Conservation (phyloP, 2,329 filamentous ascomycete genomes). For the Pseudopithomyces maydicus region DNA sequence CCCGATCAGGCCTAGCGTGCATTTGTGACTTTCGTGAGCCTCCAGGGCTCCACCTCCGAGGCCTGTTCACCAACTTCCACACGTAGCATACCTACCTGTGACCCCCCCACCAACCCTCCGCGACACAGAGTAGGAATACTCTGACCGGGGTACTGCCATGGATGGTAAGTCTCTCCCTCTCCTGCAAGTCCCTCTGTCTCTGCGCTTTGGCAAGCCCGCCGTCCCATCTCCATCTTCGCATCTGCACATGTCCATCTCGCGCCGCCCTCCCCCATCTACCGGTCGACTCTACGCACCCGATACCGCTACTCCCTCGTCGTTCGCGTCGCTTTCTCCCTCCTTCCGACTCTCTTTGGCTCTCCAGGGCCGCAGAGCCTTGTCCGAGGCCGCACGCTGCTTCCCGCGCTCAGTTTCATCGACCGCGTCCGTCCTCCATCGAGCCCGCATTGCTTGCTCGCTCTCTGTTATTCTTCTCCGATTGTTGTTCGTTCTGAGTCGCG, state of each 20-base stretch:
- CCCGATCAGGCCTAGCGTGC: neutral
- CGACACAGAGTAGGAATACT: conserved; percentile 26
- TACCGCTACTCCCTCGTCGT: conserved; percentile 17
- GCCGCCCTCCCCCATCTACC: conserved; percentile 28
- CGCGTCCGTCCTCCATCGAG: conserved; percentile 46
- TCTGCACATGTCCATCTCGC: conserved; percentile 22
- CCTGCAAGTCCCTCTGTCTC: conserved; percentile 37
- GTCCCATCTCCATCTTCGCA: conserved; percentile 34
- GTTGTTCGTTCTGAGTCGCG: conserved; percentile 50
- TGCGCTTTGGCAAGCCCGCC: conserved; percentile 20
- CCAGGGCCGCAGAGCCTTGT: neutral
- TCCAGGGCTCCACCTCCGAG: conserved; percentile 8
- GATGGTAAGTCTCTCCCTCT: conserved; percentile 60
- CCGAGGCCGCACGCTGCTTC: conserved; percentile 19
- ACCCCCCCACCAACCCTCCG: conserved; percentile 36
- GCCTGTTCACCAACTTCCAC: conserved; percentile 16
- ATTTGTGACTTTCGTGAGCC: neutral
- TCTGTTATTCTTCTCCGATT: conserved; percentile 33
- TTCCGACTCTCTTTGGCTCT: conserved; percentile 10
- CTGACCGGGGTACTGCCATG: conserved; percentile 58
- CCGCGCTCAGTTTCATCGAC: conserved; percentile 39
- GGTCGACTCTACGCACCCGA: conserved; percentile 20
- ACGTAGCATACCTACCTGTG: conserved; percentile 15
- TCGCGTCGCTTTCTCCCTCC: conserved; percentile 18
- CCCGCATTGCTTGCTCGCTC: conserved; percentile 37